These are phyloP conservation scores for Lyophyllum semitale DNA, from an alignment of 768 basidiomycete species.

Conservation along the genomic window DNA sequence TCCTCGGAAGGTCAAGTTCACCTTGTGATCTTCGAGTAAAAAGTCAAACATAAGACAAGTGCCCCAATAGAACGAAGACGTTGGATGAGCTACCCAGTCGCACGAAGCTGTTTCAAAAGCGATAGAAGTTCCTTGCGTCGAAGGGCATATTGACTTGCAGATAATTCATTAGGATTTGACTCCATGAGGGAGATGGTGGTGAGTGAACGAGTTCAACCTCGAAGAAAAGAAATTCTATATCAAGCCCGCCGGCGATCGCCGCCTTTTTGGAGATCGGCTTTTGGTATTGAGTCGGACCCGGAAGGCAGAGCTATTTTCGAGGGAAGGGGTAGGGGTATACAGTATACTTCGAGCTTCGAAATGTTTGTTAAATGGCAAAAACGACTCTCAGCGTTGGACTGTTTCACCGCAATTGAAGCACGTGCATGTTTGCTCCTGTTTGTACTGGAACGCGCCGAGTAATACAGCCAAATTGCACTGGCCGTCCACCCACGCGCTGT, in stretches of 20 bases:
- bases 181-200: too few species aligned
- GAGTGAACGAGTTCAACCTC: too few species aligned
- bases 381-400: too few species aligned
- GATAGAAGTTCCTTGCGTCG: constrained; percentile 31
- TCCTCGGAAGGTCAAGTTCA: constrained; percentile 49
- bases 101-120: constrained; percentile 32
- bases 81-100: constrained; percentile 12
- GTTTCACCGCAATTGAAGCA: too few species aligned
- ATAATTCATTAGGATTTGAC: constrained; percentile 12
- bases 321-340: too few species aligned
- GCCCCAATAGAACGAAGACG: not conserved
- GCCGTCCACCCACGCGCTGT: too few species aligned
- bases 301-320: too few species aligned
- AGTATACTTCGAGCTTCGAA: not conserved
- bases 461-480: not conserved
- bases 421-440: not conserved
- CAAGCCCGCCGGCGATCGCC: too few species aligned
- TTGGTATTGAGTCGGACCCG: too few species aligned
- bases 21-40: constrained; percentile 35
- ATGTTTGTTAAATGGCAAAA: too few species aligned
- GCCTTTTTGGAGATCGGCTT: too few species aligned
- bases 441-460: not conserved
- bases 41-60: not conserved
- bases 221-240: too few species aligned
- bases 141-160: constrained; percentile 31